These are phyloP conservation scores for Mollisia scopiformis DNA, from an alignment of 2,329 filamentous ascomycete species.

Conservation along the genomic window DNA sequence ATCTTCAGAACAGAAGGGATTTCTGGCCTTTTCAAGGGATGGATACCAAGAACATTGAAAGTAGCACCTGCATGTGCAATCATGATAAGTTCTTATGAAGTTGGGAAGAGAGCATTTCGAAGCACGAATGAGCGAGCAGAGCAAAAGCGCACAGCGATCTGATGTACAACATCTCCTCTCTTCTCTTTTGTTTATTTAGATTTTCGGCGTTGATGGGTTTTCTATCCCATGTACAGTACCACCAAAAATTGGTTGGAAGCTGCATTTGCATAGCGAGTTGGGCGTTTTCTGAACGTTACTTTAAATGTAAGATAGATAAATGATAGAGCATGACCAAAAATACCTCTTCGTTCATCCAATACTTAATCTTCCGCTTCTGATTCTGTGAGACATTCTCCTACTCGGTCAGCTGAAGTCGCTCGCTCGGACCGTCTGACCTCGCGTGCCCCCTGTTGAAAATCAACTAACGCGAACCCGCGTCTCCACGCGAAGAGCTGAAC, in stretches of 20 bases:
- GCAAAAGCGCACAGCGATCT: conserved; percentile 26
- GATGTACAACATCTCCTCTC: conserved; percentile 17
- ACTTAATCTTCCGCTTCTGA: background rate
- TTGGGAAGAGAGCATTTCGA: conserved; percentile 87
- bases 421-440: conserved; percentile 27
- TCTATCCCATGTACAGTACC: conserved; percentile 1
- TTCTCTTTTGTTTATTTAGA: conserved; percentile 1
- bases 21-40: conserved; percentile 83
- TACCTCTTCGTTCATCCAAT: background rate
- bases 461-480: conserved; percentile 21
- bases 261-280: conserved; percentile 29
- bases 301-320: background rate
- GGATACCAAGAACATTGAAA: conserved; percentile 89
- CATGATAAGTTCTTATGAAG: conserved; percentile 98
- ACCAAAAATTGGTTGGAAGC: conserved; percentile 11
- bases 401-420: conserved; percentile 10
- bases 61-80: conserved; percentile 97
- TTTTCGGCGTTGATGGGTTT: conserved; percentile 10
- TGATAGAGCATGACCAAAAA: background rate
- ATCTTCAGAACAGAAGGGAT: conserved; percentile 87
- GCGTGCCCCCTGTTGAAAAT: conserved; percentile 22
- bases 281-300: conserved; percentile 18
- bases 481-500: background rate
- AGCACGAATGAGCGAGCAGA: conserved; percentile 65
- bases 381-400: conserved; percentile 1